Conservation (phyloP, 208 protist species). For the Wallacemonas sp. region DNA sequence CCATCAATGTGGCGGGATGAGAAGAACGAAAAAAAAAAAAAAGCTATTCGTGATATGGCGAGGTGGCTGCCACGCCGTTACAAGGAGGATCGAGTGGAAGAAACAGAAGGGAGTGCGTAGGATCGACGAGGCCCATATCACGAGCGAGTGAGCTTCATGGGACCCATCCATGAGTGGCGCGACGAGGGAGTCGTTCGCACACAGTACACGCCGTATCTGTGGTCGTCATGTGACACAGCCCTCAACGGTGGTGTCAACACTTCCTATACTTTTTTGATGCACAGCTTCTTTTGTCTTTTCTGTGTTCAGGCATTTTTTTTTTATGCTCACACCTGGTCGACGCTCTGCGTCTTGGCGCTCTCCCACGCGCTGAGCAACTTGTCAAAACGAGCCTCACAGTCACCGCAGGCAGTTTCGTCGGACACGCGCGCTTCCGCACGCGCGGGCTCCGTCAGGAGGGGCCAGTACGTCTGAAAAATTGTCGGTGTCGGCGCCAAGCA, state of each 20-base stretch:
- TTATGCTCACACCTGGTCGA: neutral
- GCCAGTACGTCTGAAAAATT: conserved; percentile 2
- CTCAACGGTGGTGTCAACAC: neutral
- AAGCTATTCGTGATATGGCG: too few species aligned
- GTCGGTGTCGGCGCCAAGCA: neutral
- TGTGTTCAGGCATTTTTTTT: neutral
- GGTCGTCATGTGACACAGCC: too few species aligned
- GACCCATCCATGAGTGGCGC: too few species aligned
- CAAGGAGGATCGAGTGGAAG: too few species aligned
- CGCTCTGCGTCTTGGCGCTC: neutral
- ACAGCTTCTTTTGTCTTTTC: conserved; percentile 1
- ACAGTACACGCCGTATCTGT: too few species aligned
- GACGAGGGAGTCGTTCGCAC: too few species aligned
- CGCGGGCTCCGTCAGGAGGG: neutral
- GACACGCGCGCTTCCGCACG: neutral
- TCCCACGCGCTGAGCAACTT: conserved; percentile 49
- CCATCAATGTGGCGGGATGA: too few species aligned
- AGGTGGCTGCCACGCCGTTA: too few species aligned
- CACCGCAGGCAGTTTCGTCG: neutral
- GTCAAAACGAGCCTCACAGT: conserved; percentile 26
- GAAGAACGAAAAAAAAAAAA: too few species aligned
- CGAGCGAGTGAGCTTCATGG: too few species aligned
- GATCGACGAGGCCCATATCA: too few species aligned
- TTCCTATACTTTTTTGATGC: neutral
- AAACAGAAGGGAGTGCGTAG: too few species aligned